These are phyloP conservation scores for Stagonosporopsis chrysanthemi DNA, from an alignment of 2,329 filamentous ascomycete species.

Conservation along the genomic window DNA sequence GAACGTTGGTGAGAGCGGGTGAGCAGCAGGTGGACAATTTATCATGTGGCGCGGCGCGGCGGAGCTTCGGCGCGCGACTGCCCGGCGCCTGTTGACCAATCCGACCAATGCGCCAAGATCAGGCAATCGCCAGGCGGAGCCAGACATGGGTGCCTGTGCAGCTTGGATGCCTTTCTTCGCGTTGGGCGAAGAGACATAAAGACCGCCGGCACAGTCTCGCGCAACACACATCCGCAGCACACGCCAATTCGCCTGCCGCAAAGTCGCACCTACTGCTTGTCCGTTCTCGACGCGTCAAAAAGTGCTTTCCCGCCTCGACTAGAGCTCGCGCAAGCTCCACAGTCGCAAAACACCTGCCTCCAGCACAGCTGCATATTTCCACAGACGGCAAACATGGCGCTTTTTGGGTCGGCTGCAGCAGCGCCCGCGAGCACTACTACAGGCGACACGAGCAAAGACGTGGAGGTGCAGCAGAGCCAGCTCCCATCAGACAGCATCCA, in stretches of 20 bases:
- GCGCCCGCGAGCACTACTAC: conserved; percentile 73
- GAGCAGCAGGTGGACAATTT: conserved; percentile 26
- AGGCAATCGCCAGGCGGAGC: conserved; percentile 35
- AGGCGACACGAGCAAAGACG: conserved; percentile 89
- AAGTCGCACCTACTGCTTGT: background rate
- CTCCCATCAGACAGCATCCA: conserved; percentile 86
- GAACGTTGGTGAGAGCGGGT: conserved; percentile 64
- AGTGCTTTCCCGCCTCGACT: conserved; percentile 3
- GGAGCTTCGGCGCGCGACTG: conserved; percentile 25
- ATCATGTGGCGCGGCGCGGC: conserved; percentile 16
- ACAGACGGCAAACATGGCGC: conserved; percentile 59
- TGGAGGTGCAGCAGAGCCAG: conserved; percentile 73
- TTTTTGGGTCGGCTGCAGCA: conserved; percentile 64
- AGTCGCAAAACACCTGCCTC: conserved; percentile 15
- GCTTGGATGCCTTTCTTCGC: conserved; percentile 31
- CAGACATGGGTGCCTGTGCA: conserved; percentile 39
- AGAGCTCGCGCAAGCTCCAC: conserved; percentile 36
- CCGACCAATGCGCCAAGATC: background rate
- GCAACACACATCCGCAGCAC: background rate
- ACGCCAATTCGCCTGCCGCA: background rate
- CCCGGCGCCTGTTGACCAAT: conserved; percentile 9
- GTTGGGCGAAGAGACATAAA: conserved; percentile 25
- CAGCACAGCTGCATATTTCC: conserved; percentile 9
- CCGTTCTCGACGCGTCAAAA: conserved; percentile 16
- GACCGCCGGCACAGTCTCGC: conserved; percentile 16